Evolutionary conservation across 2,329 filamentous ascomycete genomes (phyloP).

Genomic region (Coniochaeta hoffmannii): DNA sequence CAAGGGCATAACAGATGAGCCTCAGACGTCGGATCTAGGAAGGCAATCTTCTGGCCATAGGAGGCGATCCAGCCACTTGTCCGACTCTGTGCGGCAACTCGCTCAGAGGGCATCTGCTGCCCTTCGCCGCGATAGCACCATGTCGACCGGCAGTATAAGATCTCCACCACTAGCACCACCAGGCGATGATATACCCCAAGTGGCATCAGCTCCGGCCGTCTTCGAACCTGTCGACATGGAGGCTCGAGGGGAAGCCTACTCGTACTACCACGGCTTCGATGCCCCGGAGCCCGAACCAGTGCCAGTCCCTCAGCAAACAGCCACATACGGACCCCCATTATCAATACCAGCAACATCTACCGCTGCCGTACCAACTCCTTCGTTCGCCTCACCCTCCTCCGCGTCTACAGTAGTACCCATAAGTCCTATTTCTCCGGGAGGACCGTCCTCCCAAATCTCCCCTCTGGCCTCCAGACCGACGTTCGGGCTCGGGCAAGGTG

Average conservation of each 20-base stretch:
- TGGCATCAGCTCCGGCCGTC: constrained; percentile 7
- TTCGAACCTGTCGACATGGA: constrained; percentile 13
- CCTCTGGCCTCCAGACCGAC: background rate
- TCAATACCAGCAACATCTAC: background rate
- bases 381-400: background rate
- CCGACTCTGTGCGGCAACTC: constrained; percentile 10
- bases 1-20: constrained; percentile 16
- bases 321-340: constrained; percentile 9
- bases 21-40: constrained; percentile 14
- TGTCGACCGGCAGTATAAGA: constrained; percentile 14
- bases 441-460: background rate
- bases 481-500: background rate
- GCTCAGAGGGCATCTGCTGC: constrained; percentile 1
- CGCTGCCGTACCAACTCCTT: background rate
- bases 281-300: background rate
- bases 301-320: background rate
- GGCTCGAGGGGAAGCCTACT: constrained; percentile 15
- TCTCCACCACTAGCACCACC: constrained; percentile 13
- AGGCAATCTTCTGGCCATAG: background rate
- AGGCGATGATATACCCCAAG: constrained; percentile 6
- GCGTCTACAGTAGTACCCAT: background rate
- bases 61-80: constrained; percentile 8
- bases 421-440: background rate
- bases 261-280: constrained; percentile 15
- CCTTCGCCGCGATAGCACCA: constrained; percentile 15